Percentiles rank a stretch among this genome's conserved stretches.
These are phyloP conservation scores for Cordyceps militaris DNA, from an alignment of 2,329 filamentous ascomycete genomes.

Conservation along the genomic window DNA sequence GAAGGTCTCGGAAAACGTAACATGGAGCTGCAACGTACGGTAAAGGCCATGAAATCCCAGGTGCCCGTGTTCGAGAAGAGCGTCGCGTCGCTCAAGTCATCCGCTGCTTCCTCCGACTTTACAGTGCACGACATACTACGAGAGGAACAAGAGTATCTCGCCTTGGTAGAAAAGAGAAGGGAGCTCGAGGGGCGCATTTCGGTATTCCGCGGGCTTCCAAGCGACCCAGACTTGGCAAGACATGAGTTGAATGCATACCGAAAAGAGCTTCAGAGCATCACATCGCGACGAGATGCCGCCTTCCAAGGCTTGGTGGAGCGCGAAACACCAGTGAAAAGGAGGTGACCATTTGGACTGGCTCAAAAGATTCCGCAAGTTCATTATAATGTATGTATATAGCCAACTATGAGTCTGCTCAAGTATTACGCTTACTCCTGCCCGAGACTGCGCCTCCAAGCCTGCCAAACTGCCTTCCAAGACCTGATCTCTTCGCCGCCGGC, in stretches of 20 bases:
- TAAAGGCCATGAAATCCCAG: constrained; percentile 59
- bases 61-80: constrained; percentile 48
- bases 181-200: constrained; percentile 55
- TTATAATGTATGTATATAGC: neutral
- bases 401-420: neutral
- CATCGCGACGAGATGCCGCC: constrained; percentile 58
- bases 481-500: constrained; percentile 50
- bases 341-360: no score
- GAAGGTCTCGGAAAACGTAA: constrained; percentile 60
- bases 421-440: constrained; percentile 51
- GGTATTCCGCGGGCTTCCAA: constrained; percentile 65
- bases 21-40: constrained; percentile 63
- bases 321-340: constrained; percentile 45
- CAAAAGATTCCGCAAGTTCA: no score
- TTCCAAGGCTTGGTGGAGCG: constrained; percentile 67
- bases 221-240: constrained; percentile 61
- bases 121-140: constrained; percentile 51
- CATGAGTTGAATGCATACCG: constrained; percentile 63
- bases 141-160: constrained; percentile 52
- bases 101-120: constrained; percentile 30
- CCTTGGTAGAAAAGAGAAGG: constrained; percentile 50
- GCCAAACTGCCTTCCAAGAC: constrained; percentile 62
- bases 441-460: constrained; percentile 64
- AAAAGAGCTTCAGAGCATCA: constrained; percentile 54
- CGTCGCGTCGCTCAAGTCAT: constrained; percentile 43